A percentile compares a stretch with the other conserved stretches of the same genome.
These are phyloP conservation scores for Cucurbita pepo DNA, from an alignment of 306 rosid species.

Conservation along the genomic window DNA sequence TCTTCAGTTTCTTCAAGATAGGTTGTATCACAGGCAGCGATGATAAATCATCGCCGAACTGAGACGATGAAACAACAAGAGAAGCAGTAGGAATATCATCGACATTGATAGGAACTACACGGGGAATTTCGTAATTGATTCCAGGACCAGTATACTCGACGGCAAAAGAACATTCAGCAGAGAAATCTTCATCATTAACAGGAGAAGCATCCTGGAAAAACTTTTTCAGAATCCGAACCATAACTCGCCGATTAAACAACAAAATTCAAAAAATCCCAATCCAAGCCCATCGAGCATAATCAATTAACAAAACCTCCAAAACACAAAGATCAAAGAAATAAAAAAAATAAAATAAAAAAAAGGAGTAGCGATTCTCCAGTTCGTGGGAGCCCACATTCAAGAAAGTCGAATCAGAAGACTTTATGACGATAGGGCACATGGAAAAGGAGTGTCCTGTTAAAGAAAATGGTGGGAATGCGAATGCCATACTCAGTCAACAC, in stretches of 20 bases:
- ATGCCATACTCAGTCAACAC: background rate
- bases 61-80: conserved; percentile 20
- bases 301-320: background rate
- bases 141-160: conserved; percentile 51
- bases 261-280: background rate
- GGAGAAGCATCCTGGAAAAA: conserved; percentile 17
- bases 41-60: conserved; percentile 3
- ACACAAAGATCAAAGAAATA: background rate
- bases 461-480: background rate
- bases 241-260: background rate
- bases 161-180: conserved; percentile 52
- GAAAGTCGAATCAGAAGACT: background rate
- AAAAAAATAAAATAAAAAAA: background rate
- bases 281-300: background rate
- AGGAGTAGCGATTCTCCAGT: background rate
- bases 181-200: conserved; percentile 12
- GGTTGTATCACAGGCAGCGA: conserved; percentile 52
- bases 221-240: conserved; percentile 43
- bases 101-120: conserved; percentile 30
- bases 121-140: conserved; percentile 32
- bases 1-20: conserved; percentile 12
- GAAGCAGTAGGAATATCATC: conserved; percentile 38
- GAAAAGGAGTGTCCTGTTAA: background rate
- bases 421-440: background rate
- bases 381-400: background rate